A percentile compares a stretch with the other conserved stretches of the same genome.
These are phyloP conservation scores for Fragaria iinumae DNA, from an alignment of 306 rosid species.

Conservation along the genomic window DNA sequence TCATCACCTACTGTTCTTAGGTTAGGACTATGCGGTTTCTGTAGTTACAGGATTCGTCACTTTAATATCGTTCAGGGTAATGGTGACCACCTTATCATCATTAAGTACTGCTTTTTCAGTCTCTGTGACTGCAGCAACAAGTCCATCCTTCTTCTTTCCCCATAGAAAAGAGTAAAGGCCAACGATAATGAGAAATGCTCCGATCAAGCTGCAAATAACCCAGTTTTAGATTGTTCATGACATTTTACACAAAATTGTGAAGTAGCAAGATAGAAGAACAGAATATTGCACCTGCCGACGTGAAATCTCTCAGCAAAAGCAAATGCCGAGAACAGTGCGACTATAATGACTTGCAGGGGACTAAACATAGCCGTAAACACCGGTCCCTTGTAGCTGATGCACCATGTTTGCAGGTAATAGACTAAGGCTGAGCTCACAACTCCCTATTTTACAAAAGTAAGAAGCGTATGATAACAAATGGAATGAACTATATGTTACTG, in stretches of 20 bases:
- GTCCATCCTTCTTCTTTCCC: conserved; percentile 28
- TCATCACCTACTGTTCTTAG: background rate
- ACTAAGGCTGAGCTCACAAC: conserved; percentile 25
- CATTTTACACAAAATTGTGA: background rate
- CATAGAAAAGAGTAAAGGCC: conserved; percentile 39
- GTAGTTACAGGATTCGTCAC: conserved; percentile 4
- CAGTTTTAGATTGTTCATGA: background rate
- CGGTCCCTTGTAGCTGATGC: conserved; percentile 39
- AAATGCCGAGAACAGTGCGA: conserved; percentile 29
- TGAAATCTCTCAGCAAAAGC: conserved; percentile 35
- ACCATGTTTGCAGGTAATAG: conserved; percentile 38
- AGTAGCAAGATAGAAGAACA: background rate
- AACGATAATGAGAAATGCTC: conserved; percentile 26
- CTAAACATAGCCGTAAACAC: conserved; percentile 41
- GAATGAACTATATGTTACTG: background rate
- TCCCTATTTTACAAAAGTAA: conserved; percentile 24
- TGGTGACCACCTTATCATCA: conserved; percentile 6
- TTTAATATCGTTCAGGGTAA: conserved; percentile 17
- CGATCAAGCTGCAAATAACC: conserved; percentile 25
- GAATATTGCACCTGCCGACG: conserved; percentile 27
- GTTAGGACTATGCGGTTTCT: background rate
- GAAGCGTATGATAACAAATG: background rate
- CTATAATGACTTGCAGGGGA: conserved; percentile 28
- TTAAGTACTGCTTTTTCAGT: background rate
- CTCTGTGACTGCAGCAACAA: background rate